Evolutionary conservation across 805 yeast species (phyloP).

Genomic region (Yarrowia keelungensis): DNA sequence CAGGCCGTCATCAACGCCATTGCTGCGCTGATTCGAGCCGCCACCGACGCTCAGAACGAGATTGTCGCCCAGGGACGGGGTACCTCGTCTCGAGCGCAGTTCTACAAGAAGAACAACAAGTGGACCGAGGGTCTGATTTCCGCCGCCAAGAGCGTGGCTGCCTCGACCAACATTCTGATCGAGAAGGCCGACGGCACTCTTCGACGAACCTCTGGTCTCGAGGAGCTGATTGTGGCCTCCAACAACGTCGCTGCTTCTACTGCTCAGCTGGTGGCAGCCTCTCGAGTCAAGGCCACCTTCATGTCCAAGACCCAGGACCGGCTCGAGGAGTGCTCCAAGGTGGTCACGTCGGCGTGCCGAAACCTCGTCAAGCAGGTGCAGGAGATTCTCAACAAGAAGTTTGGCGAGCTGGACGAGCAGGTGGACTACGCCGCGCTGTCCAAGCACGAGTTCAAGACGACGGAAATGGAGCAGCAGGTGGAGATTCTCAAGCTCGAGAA

Average conservation of each 20-base stretch:
- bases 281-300: constrained; percentile 81
- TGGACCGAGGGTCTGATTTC: constrained; percentile 95
- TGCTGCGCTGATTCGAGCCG: constrained; percentile 70
- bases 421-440: constrained; percentile 73
- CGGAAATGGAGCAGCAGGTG: constrained; percentile 93
- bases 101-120: constrained; percentile 83
- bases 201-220: constrained; percentile 67
- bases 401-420: constrained; percentile 46
- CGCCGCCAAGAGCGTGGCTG: constrained; percentile 87
- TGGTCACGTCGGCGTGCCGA: constrained; percentile 79
- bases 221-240: constrained; percentile 86
- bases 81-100: constrained; percentile 68
- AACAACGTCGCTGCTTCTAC: constrained; percentile 93
- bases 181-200: constrained; percentile 87
- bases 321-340: constrained; percentile 70
- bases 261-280: constrained; percentile 89
- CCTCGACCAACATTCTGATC: constrained; percentile 79
- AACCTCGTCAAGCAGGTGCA: constrained; percentile 74
- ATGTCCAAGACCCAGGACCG: constrained; percentile 78
- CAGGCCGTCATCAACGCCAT: constrained; percentile 81
- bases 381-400: constrained; percentile 53
- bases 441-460: constrained; percentile 80
- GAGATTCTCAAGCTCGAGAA: constrained; percentile 85
- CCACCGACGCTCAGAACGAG: constrained; percentile 81
- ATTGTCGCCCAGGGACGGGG: constrained; percentile 77